Evolutionary conservation across 257 asterid species (phyloP).

Genomic region (Anisodus acutangulus): DNA sequence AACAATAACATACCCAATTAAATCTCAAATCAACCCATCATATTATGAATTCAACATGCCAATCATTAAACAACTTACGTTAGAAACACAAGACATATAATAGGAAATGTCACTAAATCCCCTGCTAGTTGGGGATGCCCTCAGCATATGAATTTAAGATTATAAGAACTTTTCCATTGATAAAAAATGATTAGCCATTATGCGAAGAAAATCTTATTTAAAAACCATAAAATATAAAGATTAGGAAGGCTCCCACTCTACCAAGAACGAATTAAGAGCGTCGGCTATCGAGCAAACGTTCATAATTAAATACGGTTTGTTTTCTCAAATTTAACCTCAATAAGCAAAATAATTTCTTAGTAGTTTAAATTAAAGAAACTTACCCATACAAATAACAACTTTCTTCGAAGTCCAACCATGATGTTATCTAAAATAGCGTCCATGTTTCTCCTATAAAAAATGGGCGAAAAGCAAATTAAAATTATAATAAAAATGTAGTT

Average conservation of each 20-base stretch:
- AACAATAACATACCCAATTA: no score
- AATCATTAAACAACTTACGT: no score
- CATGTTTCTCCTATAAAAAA: conserved; percentile 48
- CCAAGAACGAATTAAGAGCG: not conserved
- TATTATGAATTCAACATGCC: no score
- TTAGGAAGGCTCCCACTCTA: not conserved
- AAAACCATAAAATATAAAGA: not conserved
- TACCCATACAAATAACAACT: conserved; percentile 64
- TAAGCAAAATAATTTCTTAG: not conserved
- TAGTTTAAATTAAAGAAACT: not conserved
- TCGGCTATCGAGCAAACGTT: not conserved
- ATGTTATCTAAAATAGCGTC: conserved; percentile 43
- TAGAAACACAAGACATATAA: no score
- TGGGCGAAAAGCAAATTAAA: not conserved
- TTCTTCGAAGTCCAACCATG: conserved; percentile 44
- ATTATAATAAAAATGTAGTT: not conserved
- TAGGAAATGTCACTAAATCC: no score
- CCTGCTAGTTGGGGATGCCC: no score
- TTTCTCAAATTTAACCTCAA: not conserved
- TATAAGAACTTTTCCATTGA: no score
- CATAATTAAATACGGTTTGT: no score
- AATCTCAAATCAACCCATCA: no score
- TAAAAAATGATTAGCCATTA: no score
- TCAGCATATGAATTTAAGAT: no score
- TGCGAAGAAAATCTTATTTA: not conserved